Evolutionary conservation across 2,329 filamentous ascomycete genomes (phyloP).

Genomic region (Penicillium hesseltinei): DNA sequence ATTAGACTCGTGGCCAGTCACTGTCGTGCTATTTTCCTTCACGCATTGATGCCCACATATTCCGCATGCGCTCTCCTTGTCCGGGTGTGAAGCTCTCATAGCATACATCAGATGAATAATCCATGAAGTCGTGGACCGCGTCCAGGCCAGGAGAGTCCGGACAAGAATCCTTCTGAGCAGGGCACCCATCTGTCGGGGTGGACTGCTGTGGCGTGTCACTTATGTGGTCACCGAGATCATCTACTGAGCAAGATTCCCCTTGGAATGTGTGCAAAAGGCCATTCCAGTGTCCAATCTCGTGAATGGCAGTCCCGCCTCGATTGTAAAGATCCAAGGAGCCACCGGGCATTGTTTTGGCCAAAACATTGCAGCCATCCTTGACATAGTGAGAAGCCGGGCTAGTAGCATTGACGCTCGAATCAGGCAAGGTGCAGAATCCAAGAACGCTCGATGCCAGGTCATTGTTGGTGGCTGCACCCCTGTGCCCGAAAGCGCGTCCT

Average conservation of each 20-base stretch:
- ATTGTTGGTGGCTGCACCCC: conserved; percentile 10
- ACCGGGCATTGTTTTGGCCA: conserved; percentile 57
- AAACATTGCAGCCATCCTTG: conserved; percentile 57
- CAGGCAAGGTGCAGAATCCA: conserved; percentile 54
- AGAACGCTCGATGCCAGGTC: conserved; percentile 41
- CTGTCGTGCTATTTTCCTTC: conserved; percentile 29
- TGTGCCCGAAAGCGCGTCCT: conserved; percentile 26
- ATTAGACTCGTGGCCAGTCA: background rate
- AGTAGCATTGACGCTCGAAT: conserved; percentile 40
- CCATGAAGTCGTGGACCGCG: conserved; percentile 60
- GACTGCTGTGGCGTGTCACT: conserved; percentile 46
- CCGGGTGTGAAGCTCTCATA: conserved; percentile 53
- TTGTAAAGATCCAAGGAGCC: conserved; percentile 51
- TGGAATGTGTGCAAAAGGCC: conserved; percentile 48
- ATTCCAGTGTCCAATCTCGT: conserved; percentile 51
- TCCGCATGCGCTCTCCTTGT: conserved; percentile 53
- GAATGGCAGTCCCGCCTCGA: conserved; percentile 46
- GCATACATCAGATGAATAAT: conserved; percentile 57
- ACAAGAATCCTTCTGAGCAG: conserved; percentile 52
- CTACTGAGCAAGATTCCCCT: conserved; percentile 35
- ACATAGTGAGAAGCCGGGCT: conserved; percentile 44
- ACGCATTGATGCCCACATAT: conserved; percentile 50
- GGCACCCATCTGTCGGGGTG: conserved; percentile 61
- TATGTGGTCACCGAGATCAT: conserved; percentile 44
- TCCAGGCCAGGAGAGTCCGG: conserved; percentile 48